Evolutionary conservation across 768 basidiomycete species (phyloP).

Genomic region (Suillus hirtellus): DNA sequence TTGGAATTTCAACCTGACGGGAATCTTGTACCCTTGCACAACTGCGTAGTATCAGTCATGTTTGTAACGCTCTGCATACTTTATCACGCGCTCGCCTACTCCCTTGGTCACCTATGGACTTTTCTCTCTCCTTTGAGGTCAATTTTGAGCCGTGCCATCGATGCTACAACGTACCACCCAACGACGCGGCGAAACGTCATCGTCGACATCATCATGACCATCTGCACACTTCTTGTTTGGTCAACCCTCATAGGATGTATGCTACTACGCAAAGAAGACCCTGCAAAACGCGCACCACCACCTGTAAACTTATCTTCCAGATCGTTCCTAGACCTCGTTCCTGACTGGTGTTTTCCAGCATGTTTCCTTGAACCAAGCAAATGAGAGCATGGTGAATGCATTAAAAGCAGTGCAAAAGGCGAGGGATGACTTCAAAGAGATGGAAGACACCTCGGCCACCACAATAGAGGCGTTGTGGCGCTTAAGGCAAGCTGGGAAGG

Average conservation of each 20-base stretch:
- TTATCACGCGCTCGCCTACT: slow-evolving; percentile 2
- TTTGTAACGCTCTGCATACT: background rate
- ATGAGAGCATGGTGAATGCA: background rate
- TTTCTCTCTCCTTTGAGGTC: background rate
- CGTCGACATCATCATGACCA: background rate
- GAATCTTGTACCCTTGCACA: background rate
- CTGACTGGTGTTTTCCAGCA: background rate
- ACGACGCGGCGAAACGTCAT: background rate
- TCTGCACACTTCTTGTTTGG: background rate
- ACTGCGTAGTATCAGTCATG: background rate
- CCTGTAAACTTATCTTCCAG: background rate
- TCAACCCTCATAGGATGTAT: background rate
- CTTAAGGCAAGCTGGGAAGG: background rate
- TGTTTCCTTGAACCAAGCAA: background rate
- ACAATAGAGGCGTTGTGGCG: background rate
- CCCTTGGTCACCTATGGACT: background rate
- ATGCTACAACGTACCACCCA: background rate
- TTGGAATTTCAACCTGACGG: background rate
- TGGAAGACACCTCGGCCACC: background rate
- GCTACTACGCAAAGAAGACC: background rate
- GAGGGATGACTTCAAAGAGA: background rate
- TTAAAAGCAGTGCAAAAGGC: background rate
- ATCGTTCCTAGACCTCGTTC: background rate
- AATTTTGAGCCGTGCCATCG: background rate
- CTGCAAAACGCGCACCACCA: background rate